phyloP scores from a whole-genome alignment of 306 rosid genomes.

The Prosopis cineraria region DNA sequence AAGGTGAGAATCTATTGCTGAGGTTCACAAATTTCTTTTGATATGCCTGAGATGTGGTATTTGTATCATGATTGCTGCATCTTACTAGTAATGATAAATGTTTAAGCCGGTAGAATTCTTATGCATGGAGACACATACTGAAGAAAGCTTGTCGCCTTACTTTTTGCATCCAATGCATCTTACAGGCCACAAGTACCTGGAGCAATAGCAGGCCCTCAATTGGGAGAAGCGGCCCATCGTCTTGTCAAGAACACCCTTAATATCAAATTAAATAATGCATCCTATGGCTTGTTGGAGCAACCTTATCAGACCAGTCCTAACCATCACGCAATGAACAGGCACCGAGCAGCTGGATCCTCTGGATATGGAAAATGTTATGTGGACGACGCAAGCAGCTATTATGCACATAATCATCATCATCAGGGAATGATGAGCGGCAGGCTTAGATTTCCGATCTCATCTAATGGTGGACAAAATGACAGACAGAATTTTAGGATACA shows the following conservation, averaged over 20 bases:
- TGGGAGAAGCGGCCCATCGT: conserved; percentile 98
- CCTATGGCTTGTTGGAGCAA: conserved; percentile 67
- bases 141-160: conserved; percentile 27
- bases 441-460: conserved; percentile 56
- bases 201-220: conserved; percentile 76
- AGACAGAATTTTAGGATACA: conserved; percentile 58
- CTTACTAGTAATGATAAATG: neutral
- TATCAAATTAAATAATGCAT: conserved; percentile 48
- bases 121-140: conserved; percentile 14
- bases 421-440: conserved; percentile 60
- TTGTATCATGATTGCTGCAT: neutral
- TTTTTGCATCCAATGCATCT: conserved; percentile 30
- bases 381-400: conserved; percentile 55
- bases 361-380: conserved; percentile 70
- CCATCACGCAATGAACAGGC: conserved; percentile 50
- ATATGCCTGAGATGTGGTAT: conserved; percentile 9
- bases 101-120: conserved; percentile 12
- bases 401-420: conserved; percentile 56
- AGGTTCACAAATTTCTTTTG: conserved; percentile 16
- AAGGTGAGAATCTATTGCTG: conserved; percentile 55
- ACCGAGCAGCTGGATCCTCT: conserved; percentile 64
- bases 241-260: conserved; percentile 86
- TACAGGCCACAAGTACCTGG: conserved; percentile 83
- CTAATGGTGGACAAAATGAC: conserved; percentile 68
- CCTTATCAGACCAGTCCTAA: conserved; percentile 37